These are phyloP conservation scores for Hevea brasiliensis DNA, from an alignment of 345 rosid species.

Conservation along the genomic window DNA sequence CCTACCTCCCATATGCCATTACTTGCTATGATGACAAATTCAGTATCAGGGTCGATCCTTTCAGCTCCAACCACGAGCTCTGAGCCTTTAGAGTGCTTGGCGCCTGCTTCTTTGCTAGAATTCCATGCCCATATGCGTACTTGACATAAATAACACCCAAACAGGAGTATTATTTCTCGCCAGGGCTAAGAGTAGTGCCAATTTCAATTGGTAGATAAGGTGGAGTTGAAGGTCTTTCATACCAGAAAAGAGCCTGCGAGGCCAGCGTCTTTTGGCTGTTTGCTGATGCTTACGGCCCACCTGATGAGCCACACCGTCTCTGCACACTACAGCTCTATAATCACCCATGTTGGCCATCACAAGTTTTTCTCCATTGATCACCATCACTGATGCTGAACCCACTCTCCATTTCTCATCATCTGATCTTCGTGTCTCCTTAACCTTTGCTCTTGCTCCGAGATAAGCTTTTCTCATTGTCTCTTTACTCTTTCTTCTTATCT, in stretches of 20 bases:
- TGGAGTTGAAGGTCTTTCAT: background rate
- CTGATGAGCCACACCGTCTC: slow-evolving; percentile 65
- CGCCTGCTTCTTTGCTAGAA: slow-evolving; percentile 26
- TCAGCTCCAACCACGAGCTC: slow-evolving; percentile 42
- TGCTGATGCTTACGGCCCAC: slow-evolving; percentile 32
- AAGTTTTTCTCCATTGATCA: slow-evolving; percentile 70
- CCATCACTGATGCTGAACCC: slow-evolving; percentile 56
- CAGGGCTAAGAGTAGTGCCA: no score
- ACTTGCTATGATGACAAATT: slow-evolving; percentile 70
- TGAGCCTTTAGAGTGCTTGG: slow-evolving; percentile 23
- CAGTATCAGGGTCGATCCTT: slow-evolving; percentile 48
- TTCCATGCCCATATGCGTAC: slow-evolving; percentile 37
- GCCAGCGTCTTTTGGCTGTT: slow-evolving; percentile 45
- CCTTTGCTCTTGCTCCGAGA: slow-evolving; percentile 47
- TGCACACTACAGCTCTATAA: slow-evolving; percentile 56
- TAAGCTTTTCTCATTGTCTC: slow-evolving; percentile 60
- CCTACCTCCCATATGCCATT: slow-evolving; percentile 75
- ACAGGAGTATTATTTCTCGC: no score
- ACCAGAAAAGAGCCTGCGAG: slow-evolving; percentile 47
- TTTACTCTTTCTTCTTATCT: slow-evolving; percentile 48
- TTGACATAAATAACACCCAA: background rate
- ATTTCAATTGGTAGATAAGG: no score
- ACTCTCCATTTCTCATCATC: slow-evolving; percentile 35
- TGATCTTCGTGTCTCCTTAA: slow-evolving; percentile 34
- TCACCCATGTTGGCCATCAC: slow-evolving; percentile 61